Evolutionary conservation across 495 filamentous ascomycete genomes (phyloP), one percentile per base, ranked within the genome.

Genomic region (Aspergillus sclerotiicarbonarius): DNA sequence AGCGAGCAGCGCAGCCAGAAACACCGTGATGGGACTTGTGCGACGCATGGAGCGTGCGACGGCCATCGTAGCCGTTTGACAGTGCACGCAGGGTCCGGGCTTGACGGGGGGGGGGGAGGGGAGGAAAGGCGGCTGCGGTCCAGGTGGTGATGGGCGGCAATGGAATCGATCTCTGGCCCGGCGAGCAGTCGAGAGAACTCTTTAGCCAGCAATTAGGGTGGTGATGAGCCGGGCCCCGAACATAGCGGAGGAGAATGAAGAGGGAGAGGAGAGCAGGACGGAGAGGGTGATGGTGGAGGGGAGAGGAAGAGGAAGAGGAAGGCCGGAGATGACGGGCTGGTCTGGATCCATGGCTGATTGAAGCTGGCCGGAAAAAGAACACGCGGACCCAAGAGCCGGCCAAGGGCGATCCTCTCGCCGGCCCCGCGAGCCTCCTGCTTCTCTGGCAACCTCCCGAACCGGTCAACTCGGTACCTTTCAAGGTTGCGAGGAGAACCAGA

Each of bases 11-110:
- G 72, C 75, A 29, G 83, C 84, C 53, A 91, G 79, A 47, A 87
- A 48, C 54, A 89, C 66, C 46, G 84, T 89, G 62, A 87, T 84
- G 33, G 87, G 84, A 67, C 80, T 89, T 62, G 84, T 82, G 56
- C 86, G 82, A 63, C 86, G 85, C 72, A 88, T 78, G 50, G 82
- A 77, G 69, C 82, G 80, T 62, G 81, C 76, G 58, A 78, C 68
- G 70, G 79, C 77, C 79, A 82, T 82, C 48, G 41, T 73, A 61
- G 64, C 63, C 66, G 47, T 16, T 35, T 55, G 43, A 33, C 10
- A 46, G 21, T 35, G 25, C 25, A 25, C 19, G 39, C 49, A 8
- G 21, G 29, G 19, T 16, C 18, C n/a, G 21, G n/a, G 32, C 8
- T 33, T 32, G 51, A 29, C 16, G 44, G 13, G 29, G 32, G 8